Evolutionary conservation across 495 filamentous ascomycete genomes (phyloP).

Genomic region (Penicillium desertorum): DNA sequence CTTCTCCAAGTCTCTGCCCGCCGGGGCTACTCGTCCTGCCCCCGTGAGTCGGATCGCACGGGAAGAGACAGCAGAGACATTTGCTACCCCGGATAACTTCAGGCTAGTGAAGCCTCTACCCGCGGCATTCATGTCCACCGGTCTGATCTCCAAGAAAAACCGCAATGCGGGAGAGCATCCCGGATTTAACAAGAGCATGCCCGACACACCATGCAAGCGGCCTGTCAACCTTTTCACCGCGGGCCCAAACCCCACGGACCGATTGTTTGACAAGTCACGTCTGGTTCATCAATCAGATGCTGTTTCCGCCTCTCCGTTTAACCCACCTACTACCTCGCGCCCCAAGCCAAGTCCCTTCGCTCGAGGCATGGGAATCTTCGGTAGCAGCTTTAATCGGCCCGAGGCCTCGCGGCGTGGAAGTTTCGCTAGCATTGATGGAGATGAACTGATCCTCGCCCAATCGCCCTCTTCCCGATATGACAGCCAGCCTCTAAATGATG

Average conservation of each 20-base stretch:
- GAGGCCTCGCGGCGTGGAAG: conserved; percentile 65
- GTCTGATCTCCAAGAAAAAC: conserved; percentile 84
- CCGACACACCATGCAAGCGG: conserved; percentile 95
- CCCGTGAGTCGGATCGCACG: conserved; percentile 36
- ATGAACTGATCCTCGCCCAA: conserved; percentile 56
- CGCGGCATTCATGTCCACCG: conserved; percentile 90
- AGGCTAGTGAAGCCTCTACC: conserved; percentile 79
- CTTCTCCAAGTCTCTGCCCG: conserved; percentile 79
- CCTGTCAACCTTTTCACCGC: conserved; percentile 63
- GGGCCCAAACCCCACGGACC: conserved; percentile 55
- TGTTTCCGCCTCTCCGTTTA: conserved; percentile 62
- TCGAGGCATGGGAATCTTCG: conserved; percentile 67
- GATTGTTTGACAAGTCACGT: conserved; percentile 52
- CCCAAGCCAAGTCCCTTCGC: conserved; percentile 59
- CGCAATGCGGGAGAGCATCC: conserved; percentile 55
- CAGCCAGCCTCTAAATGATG: conserved; percentile 64
- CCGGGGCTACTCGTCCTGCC: conserved; percentile 58
- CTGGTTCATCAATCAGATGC: conserved; percentile 64
- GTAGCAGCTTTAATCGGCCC: conserved; percentile 52
- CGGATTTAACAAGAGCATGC: conserved; percentile 54
- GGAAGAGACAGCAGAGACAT: conserved; percentile 53
- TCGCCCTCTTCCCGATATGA: conserved; percentile 58
- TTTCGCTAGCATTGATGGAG: conserved; percentile 73
- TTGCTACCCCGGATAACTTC: conserved; percentile 82
- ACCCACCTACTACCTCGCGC: conserved; percentile 43